phyloP scores from a whole-genome alignment of 805 yeast genomes.

The Suhomyces tanzawaensis region DNA sequence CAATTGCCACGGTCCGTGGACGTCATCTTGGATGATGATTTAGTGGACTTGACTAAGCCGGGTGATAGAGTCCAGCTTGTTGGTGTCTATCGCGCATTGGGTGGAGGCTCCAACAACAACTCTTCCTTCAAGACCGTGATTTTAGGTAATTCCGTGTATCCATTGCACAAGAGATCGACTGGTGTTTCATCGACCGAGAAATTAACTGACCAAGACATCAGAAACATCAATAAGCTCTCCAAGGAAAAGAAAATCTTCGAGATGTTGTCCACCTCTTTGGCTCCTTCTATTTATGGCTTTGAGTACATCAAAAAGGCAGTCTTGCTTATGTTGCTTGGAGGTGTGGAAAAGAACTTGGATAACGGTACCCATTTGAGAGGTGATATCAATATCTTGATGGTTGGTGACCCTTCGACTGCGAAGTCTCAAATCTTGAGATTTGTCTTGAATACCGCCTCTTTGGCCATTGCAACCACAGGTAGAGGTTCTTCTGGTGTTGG shows the following conservation, averaged over 20 bases:
- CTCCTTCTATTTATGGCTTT: slow-evolving; percentile 95
- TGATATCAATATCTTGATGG: slow-evolving; percentile 93
- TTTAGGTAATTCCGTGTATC: slow-evolving; percentile 84
- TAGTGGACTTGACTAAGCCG: slow-evolving; percentile 89
- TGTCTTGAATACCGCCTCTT: slow-evolving; percentile 89
- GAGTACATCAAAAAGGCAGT: slow-evolving; percentile 90
- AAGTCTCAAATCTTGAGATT: slow-evolving; percentile 94
- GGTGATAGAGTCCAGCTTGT: slow-evolving; percentile 95
- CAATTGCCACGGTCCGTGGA: slow-evolving; percentile 93
- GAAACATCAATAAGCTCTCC: slow-evolving; percentile 79
- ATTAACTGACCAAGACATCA: slow-evolving; percentile 77
- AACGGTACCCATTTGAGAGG: slow-evolving; percentile 98
- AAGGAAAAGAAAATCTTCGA: slow-evolving; percentile 73
- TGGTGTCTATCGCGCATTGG: slow-evolving; percentile 90
- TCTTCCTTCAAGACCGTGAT: slow-evolving; percentile 80
- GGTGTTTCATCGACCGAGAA: slow-evolving; percentile 71
- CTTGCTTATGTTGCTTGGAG: slow-evolving; percentile 85
- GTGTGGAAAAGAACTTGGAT: slow-evolving; percentile 87
- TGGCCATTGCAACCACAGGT: slow-evolving; percentile 98
- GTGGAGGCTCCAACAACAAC: slow-evolving; percentile 59
- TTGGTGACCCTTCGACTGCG: slow-evolving; percentile 98
- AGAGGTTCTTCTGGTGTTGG: slow-evolving; percentile 99
- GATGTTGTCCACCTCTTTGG: slow-evolving; percentile 77
- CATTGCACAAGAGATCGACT: slow-evolving; percentile 82
- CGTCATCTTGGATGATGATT: slow-evolving; percentile 88